Evolutionary conservation across 805 yeast genomes (phyloP).

Genomic region (Pichia thaimueangensis): DNA sequence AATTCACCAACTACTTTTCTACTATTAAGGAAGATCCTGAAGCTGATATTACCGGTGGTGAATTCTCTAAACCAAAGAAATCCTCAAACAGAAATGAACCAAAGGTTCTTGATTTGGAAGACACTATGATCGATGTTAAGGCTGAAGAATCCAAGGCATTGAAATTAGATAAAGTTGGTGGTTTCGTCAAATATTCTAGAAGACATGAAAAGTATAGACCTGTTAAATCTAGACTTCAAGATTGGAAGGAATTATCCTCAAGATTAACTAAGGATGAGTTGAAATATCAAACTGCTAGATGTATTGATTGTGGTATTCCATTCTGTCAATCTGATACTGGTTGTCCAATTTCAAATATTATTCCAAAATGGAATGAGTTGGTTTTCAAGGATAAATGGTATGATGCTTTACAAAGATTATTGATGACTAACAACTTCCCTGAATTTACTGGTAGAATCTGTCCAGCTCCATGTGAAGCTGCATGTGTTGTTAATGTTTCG

Average conservation of each 20-base stretch:
- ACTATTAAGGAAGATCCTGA: conserved; percentile 77
- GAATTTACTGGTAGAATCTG: conserved; percentile 97
- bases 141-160: conserved; percentile 58
- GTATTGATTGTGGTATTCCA: conserved; percentile 99
- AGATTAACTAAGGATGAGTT: conserved; percentile 83
- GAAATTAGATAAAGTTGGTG: conserved; percentile 73
- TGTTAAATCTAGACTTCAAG: conserved; percentile 67
- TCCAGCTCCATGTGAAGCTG: conserved; percentile 99
- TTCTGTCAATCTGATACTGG: conserved; percentile 98
- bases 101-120: conserved; percentile 82
- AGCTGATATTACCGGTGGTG: conserved; percentile 86
- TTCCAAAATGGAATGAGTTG: conserved; percentile 97
- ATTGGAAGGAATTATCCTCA: conserved; percentile 87
- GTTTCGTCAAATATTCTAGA: conserved; percentile 90
- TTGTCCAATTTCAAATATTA: conserved; percentile 93
- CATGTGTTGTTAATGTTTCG: conserved; percentile 78
- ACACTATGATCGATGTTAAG: conserved; percentile 65
- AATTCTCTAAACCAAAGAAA: conserved; percentile 54
- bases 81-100: conserved; percentile 52
- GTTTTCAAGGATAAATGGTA: conserved; percentile 93
- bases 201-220: conserved; percentile 82
- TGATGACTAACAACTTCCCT: conserved; percentile 97
- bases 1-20: conserved; percentile 58
- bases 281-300: conserved; percentile 88
- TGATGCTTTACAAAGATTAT: conserved; percentile 82